Evolutionary conservation across 192 early-diverging fungal species (phyloP), one percentile per base, ranked within the genome.

Genomic region (Oehlia diaphana): DNA sequence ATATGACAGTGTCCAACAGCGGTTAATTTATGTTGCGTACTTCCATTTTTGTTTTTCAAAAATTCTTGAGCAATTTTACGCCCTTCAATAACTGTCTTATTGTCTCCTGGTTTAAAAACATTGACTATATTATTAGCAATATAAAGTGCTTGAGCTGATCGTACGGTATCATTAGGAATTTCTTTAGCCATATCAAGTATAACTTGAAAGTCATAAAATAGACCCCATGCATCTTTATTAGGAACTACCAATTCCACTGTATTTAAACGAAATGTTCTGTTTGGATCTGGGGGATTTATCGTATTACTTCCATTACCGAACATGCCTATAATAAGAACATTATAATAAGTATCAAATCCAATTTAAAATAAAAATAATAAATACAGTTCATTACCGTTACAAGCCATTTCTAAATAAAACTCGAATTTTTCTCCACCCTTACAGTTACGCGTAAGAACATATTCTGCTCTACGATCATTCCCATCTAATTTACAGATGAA

Each of bases 361-460:
- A 16, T 23, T 10, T 39, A 21, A 42, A 70, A 44, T 12, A 21
- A 70, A 70, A 44, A 31, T 39, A 44, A 70, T 8, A 4, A 23
- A 44, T 19, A 1, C 2, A 47, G 10, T 12, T 42, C 39, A 47
- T 44, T 72, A 72, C 92, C 92, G 81, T 99, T 98, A 82, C 95
- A 96, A 2, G 94, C 96, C 69, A 96, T 91, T 78, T 98, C 98
- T 53, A 98, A 81, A 81, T 93, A 97, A 68, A 97, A 88, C 61
- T 94, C 86, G 67, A 91, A 85, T 19, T 83, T 83, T 82, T 92
- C 87, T 4, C 85, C 86, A 21, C 86, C 88, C 35, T 85, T 76
- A 10, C 88, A 87, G 26, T 79, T 80, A 44, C 79, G 78, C 8
- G 85, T 84, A 10, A 91, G 79, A 39, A 79, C 73, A 81, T 90